These are phyloP conservation scores for Annulohypoxylon nitens DNA, from an alignment of 495 filamentous ascomycete species.

Conservation along the genomic window DNA sequence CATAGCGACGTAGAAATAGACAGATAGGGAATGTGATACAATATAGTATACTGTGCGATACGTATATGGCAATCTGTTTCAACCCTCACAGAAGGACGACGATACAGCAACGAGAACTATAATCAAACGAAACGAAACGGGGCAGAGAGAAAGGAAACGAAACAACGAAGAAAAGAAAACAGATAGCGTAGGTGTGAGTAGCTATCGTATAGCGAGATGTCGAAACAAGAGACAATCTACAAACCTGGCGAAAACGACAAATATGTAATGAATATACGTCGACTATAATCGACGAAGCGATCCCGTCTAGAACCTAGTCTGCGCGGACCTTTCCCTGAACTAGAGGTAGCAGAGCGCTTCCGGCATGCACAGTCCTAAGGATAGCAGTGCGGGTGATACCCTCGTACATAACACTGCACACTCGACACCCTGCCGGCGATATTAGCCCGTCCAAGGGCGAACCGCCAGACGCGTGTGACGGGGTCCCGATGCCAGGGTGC, in stretches of 20 bases:
- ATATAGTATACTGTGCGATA: neutral
- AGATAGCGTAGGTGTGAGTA: slow-evolving; percentile 18
- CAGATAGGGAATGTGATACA: slow-evolving; percentile 5
- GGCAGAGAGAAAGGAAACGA: slow-evolving; percentile 29
- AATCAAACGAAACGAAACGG: slow-evolving; percentile 32
- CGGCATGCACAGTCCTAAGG: slow-evolving; percentile 34
- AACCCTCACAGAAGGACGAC: slow-evolving; percentile 42
- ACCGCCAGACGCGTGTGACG: slow-evolving; percentile 43
- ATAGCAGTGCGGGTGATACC: slow-evolving; percentile 45
- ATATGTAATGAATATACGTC: slow-evolving; percentile 44
- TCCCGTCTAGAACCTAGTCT: slow-evolving; percentile 35
- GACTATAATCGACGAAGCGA: slow-evolving; percentile 30
- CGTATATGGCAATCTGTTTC: slow-evolving; percentile 23
- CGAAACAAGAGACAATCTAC: slow-evolving; percentile 34
- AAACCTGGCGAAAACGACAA: slow-evolving; percentile 21
- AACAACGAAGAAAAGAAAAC: slow-evolving; percentile 29
- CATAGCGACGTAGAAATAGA: slow-evolving; percentile 37
- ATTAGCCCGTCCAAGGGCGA: slow-evolving; percentile 28
- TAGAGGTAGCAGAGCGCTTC: slow-evolving; percentile 28
- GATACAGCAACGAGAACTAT: slow-evolving; percentile 26
- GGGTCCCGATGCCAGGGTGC: slow-evolving; percentile 4
- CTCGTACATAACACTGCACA: slow-evolving; percentile 25
- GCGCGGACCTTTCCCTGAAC: slow-evolving; percentile 13
- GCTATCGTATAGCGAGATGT: slow-evolving; percentile 32
- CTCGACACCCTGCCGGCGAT: slow-evolving; percentile 5